phyloP scores from a whole-genome alignment of 1,284 basidiomycete genomes.

The Pascua sp. region DNA sequence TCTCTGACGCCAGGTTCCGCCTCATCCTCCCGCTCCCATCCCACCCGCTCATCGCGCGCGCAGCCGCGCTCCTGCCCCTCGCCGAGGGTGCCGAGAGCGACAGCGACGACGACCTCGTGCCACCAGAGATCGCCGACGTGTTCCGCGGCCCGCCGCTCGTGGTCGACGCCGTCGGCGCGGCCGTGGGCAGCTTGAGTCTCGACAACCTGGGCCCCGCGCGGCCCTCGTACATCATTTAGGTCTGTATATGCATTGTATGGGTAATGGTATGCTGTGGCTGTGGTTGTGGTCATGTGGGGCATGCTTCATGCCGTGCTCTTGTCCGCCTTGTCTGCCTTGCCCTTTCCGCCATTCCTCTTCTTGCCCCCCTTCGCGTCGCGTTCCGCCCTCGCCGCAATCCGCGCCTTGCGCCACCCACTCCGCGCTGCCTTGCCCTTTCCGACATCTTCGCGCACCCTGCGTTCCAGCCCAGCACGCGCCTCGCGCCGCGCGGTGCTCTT shows the following conservation, averaged over 20 bases:
- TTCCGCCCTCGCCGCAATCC: too few species aligned
- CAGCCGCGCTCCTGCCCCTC: not conserved
- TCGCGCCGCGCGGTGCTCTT: slow-evolving; percentile 46
- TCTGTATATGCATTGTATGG: too few species aligned
- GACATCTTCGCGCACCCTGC: slow-evolving; percentile 2
- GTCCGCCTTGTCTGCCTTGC: too few species aligned
- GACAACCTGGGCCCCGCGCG: not conserved
- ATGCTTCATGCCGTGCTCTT: too few species aligned
- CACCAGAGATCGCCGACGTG: slow-evolving; percentile 2
- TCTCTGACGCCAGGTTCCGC: slow-evolving; percentile 26
- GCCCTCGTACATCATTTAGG: slow-evolving; percentile 11
- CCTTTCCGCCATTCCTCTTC: too few species aligned
- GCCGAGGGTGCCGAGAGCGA: not conserved
- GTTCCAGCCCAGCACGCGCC: slow-evolving; percentile 18
- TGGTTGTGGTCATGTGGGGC: too few species aligned
- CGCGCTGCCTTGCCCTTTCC: slow-evolving; percentile 3
- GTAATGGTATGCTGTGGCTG: too few species aligned
- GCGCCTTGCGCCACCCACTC: too few species aligned
- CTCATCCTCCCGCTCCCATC: slow-evolving; percentile 31
- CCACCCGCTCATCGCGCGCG: slow-evolving; percentile 15
- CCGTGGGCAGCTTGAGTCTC: slow-evolving; percentile 4
- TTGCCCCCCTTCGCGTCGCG: too few species aligned
- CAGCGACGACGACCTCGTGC: too few species aligned
- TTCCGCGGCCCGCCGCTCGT: slow-evolving; percentile 2
- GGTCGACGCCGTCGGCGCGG: not conserved